Evolutionary conservation across 768 basidiomycete genomes (phyloP), one percentile per base, ranked within the genome.

Genomic region (Trametopsis cervina): DNA sequence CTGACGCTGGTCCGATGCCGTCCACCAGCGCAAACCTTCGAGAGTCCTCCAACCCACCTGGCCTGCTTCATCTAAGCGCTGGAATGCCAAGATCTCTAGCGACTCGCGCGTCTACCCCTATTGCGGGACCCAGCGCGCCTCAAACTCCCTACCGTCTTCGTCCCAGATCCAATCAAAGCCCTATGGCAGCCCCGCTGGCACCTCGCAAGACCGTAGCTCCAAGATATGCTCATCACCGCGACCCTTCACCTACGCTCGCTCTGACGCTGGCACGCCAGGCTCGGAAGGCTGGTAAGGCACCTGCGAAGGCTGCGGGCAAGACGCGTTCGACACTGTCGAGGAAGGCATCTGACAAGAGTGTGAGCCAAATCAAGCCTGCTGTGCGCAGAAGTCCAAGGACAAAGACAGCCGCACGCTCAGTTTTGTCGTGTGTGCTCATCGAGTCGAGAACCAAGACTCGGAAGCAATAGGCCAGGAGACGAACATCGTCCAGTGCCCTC

Each of bases 301-400:
- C 9, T 7, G 15, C 33, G 17, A 11, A 18, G 35, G 17, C 46
- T 17, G 22, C 38, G 3, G 22, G 24, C 46, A 47, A 47, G 46
- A 40, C 39, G 37, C 46, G 46, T 26, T 41, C 39, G 10, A 47
- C 38, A 18, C 13, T 26, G 13, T 26, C 46, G 46, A 47, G 40
- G 39, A 22, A 26, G 39, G 38, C 40, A 20, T 21, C 39, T 7
- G 46, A 39, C 39, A 47, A 17, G 17, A 23, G 23, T 26, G 40
- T 27, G 9, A 26, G 11, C 5, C 11, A 15, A 17, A 24, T 25
- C 3, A 22, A 13, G 18, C 25, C 25, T 4, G 10, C 37, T n/a
- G 23, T 27, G 9, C 37, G 46, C 4, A 29, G 46, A n/a, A 40
- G 46, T 23, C 38, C 39, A 22, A 37, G 38, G 7, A 29, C 29